Conservation (phyloP, 352 stramenopile species). For the Phytophthora multivora region DNA sequence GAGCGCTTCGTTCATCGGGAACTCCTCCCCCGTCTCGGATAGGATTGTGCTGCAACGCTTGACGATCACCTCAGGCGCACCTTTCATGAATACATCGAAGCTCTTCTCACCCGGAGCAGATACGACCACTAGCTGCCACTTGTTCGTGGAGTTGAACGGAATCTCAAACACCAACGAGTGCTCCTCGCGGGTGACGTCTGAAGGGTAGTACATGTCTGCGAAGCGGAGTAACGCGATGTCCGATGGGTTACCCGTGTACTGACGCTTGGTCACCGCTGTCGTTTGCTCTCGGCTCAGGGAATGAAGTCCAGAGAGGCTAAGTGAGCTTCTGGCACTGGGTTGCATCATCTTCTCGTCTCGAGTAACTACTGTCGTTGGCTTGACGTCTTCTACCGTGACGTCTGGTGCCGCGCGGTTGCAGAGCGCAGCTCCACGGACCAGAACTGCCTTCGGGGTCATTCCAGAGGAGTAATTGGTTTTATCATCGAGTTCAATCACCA, state of each 20-base stretch:
- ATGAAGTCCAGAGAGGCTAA: constrained; percentile 12
- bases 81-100: constrained; percentile 90
- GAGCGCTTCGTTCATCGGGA: constrained; percentile 45
- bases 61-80: constrained; percentile 93
- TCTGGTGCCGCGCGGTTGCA: constrained; percentile 48
- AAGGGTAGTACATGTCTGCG: constrained; percentile 43
- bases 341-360: constrained; percentile 16
- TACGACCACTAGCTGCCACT: constrained; percentile 64
- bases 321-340: constrained; percentile 2
- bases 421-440: constrained; percentile 39
- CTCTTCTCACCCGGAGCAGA: constrained; percentile 28
- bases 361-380: neutral
- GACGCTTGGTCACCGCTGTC: constrained; percentile 33
- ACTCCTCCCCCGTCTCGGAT: constrained; percentile 49
- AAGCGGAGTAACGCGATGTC: constrained; percentile 59
- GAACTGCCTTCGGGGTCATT: constrained; percentile 31
- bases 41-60: constrained; percentile 81
- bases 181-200: constrained; percentile 38
- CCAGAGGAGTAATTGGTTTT: constrained; percentile 36
- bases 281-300: constrained; percentile 26
- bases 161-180: constrained; percentile 60
- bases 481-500: constrained; percentile 42
- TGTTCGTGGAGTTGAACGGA: constrained; percentile 75
- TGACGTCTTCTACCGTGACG: neutral
- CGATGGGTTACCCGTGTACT: constrained; percentile 57